Evolutionary conservation across 1,284 basidiomycete species (phyloP), one percentile per base, ranked within the genome.

Genomic region (Boletellus deceptivus): DNA sequence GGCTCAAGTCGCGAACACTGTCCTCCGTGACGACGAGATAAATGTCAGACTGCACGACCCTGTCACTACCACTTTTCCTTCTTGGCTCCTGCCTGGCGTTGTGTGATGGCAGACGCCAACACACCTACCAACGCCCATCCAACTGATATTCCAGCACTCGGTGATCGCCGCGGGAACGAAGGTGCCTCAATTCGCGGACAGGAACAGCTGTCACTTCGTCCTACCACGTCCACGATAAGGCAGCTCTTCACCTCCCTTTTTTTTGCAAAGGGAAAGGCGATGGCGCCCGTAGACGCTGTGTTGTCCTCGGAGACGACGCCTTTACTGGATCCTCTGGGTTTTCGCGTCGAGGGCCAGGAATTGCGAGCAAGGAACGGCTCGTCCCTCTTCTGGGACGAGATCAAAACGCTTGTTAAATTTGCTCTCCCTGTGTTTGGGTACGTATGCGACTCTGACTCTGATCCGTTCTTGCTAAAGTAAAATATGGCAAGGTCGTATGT

Each of bases 351-450:
- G 5, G 70, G 71, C 41, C 69, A 75, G 64, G 44, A 40, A n/a
- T 24, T 13, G 3, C 24, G 20, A 10, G 41, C 18, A 10, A 45
- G 24, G 18, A 20, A 44, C n/a, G 14, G 3, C 6, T 24, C 41
- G 20, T 43, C 58, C 55, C 70, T 79, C 62, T 76, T 78, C 53
- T 73, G 74, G 69, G 76, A 84, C 49, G 86, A 90, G 61, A 53
- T 80, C 0, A 60, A 67, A 18, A 82, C 83, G 17, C 71, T 91
- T 6, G 55, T 75, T 2, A 80, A 76, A 67, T 91, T 86, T 63
- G 79, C 87, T 18, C 62, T 83, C 24, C 89, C 89, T 10, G 82
- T 88, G 33, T 83, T 83, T 59, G 77, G 79, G 83, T 86, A 52
- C 49, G 78, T 75, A 33, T 40, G 13, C 22, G 37, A 18, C 27